phyloP scores from a whole-genome alignment of 176 grass and related monocot species.

The Ananas comosus region DNA sequence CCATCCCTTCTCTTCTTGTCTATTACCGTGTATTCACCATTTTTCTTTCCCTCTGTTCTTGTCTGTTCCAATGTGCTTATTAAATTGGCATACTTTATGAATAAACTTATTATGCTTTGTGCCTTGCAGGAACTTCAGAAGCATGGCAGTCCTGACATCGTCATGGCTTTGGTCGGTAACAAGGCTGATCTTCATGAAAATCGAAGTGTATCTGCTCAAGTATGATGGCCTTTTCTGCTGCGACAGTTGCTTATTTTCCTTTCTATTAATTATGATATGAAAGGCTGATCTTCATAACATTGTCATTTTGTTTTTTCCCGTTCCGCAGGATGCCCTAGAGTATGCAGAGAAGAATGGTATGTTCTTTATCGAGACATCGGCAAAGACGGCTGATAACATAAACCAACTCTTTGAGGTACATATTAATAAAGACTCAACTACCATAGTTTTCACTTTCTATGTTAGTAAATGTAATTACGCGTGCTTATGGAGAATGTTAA shows the following conservation, averaged over 20 bases:
- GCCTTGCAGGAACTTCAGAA: constrained; percentile 86
- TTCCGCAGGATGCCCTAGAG: constrained; percentile 53
- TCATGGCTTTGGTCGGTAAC: constrained; percentile 96
- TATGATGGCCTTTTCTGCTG: constrained; percentile 12
- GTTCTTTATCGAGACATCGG: constrained; percentile 90
- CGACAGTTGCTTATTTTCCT: neutral
- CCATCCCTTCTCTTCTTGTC: too few species aligned
- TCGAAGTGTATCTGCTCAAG: constrained; percentile 50
- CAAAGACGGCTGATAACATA: constrained; percentile 75
- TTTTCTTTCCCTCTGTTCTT: too few species aligned
- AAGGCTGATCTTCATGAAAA: constrained; percentile 86
- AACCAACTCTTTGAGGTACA: constrained; percentile 85
- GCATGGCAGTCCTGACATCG: constrained; percentile 82
- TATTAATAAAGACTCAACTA: neutral
- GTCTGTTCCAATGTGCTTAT: too few species aligned
- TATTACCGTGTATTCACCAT: too few species aligned
- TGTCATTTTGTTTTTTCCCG: constrained; percentile 17
- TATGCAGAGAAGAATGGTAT: constrained; percentile 58
- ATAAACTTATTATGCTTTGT: neutral
- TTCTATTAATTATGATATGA: neutral
- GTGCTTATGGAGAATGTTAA: neutral
- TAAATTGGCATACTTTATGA: too few species aligned
- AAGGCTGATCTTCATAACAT: neutral
- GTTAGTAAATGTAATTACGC: too few species aligned
- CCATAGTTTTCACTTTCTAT: neutral